Evolutionary conservation across 768 basidiomycete species (phyloP).

Genomic region (Termitomyces sp.): DNA sequence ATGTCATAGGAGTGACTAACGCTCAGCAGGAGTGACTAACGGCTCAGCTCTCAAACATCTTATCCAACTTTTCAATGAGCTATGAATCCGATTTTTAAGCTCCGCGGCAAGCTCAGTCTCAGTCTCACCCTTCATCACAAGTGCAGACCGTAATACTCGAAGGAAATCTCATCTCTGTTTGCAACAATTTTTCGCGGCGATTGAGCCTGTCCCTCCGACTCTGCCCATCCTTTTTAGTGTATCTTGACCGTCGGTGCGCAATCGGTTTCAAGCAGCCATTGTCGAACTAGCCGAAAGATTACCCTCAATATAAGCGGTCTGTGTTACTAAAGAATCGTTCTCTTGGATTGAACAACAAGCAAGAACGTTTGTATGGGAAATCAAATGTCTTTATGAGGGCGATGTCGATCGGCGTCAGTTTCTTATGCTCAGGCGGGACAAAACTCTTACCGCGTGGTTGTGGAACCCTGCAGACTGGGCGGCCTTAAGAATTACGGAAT

Average conservation of each 20-base stretch:
- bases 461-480: constrained; percentile 22
- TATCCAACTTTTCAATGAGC: too few species aligned
- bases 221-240: background rate
- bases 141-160: too few species aligned
- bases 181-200: too few species aligned
- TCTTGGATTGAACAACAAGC: constrained; percentile 24
- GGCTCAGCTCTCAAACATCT: too few species aligned
- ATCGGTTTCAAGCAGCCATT: background rate
- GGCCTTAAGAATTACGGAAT: constrained; percentile 23
- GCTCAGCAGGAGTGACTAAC: too few species aligned
- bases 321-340: constrained; percentile 30
- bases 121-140: too few species aligned
- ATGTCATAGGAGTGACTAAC: too few species aligned
- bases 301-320: constrained; percentile 19
- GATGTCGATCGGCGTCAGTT: background rate
- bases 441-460: constrained; percentile 21
- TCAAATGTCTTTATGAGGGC: constrained; percentile 24
- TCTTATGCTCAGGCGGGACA: background rate
- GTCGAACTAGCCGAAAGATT: background rate
- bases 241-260: background rate
- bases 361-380: constrained; percentile 34
- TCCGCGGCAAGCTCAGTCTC: too few species aligned
- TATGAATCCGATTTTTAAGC: too few species aligned
- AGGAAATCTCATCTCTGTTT: too few species aligned
- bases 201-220: background rate